phyloP scores from a whole-genome alignment of 495 filamentous ascomycete genomes.

The Peziza echinospora region DNA sequence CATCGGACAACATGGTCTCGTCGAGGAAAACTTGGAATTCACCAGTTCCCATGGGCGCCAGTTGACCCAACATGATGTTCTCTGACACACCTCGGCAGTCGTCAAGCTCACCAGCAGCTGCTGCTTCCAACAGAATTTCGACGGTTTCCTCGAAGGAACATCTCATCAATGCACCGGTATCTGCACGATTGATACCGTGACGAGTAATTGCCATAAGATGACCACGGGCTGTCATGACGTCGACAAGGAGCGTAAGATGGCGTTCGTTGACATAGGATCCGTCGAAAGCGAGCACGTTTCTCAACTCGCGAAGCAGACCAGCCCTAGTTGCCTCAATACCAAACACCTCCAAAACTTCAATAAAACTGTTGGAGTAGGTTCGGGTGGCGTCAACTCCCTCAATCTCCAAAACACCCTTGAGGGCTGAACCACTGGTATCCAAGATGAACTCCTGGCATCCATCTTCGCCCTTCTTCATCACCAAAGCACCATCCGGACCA shows the following conservation, averaged over 20 bases:
- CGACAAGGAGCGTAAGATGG: conserved; percentile 84
- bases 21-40: conserved; percentile 84
- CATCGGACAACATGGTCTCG: conserved; percentile 82
- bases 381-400: conserved; percentile 75
- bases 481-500: conserved; percentile 43
- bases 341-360: conserved; percentile 78
- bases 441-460: conserved; percentile 81
- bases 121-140: conserved; percentile 89
- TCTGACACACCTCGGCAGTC: conserved; percentile 96
- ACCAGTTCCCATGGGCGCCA: conserved; percentile 89
- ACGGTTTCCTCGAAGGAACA: conserved; percentile 99
- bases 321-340: conserved; percentile 86
- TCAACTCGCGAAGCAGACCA: conserved; percentile 69
- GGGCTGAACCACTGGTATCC: conserved; percentile 72
- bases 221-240: conserved; percentile 93
- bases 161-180: conserved; percentile 95
- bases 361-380: conserved; percentile 86
- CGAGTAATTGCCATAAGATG: conserved; percentile 87
- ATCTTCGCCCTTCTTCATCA: conserved; percentile 43
- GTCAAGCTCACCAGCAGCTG: conserved; percentile 80
- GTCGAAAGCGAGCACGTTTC: conserved; percentile 79
- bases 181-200: conserved; percentile 93
- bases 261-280: conserved; percentile 99
- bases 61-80: conserved; percentile 94
- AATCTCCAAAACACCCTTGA: conserved; percentile 62